Evolutionary conservation across 2,329 filamentous ascomycete species (phyloP).

Genomic region (Phaeosphaeriaceae sp.): DNA sequence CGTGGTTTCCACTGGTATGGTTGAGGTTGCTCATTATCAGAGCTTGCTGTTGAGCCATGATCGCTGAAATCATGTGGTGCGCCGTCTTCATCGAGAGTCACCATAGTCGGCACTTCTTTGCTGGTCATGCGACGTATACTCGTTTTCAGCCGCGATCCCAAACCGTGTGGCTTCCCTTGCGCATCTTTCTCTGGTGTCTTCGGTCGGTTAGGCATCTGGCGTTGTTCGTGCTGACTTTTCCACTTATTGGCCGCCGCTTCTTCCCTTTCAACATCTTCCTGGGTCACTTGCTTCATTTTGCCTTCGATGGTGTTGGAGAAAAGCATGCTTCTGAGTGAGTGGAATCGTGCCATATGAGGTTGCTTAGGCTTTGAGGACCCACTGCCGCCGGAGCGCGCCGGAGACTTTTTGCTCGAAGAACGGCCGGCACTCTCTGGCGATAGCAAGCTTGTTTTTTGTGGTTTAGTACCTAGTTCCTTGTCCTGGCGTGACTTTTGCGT

Average conservation of each 20-base stretch:
- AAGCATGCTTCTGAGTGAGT: conserved; percentile 43
- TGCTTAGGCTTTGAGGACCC: conserved; percentile 20
- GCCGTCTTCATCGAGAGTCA: conserved; percentile 28
- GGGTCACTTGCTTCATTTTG: conserved; percentile 25
- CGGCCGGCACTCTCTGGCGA: conserved; percentile 22
- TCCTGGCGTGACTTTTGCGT: conserved; percentile 14
- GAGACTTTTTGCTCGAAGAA: conserved; percentile 15
- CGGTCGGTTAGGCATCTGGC: conserved; percentile 33
- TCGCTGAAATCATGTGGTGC: conserved; percentile 20
- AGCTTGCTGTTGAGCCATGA: conserved; percentile 33
- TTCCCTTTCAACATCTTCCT: conserved; percentile 28
- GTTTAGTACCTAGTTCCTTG: conserved; percentile 3
- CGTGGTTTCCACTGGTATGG: conserved; percentile 7
- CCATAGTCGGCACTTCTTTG: conserved; percentile 34
- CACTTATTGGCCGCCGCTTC: conserved; percentile 29
- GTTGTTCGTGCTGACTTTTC: conserved; percentile 36
- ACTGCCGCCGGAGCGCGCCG: conserved; percentile 11
- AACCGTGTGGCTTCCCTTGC: conserved; percentile 21
- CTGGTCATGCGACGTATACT: conserved; percentile 38
- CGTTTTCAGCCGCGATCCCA: conserved; percentile 31
- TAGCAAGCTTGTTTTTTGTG: conserved; percentile 11
- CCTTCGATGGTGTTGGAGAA: conserved; percentile 41
- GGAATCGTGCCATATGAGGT: conserved; percentile 42
- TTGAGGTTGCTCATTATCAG: conserved; percentile 24
- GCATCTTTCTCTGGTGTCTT: conserved; percentile 31